Evolutionary conservation across 257 asterid species (phyloP).

Genomic region (Plantago ovata): DNA sequence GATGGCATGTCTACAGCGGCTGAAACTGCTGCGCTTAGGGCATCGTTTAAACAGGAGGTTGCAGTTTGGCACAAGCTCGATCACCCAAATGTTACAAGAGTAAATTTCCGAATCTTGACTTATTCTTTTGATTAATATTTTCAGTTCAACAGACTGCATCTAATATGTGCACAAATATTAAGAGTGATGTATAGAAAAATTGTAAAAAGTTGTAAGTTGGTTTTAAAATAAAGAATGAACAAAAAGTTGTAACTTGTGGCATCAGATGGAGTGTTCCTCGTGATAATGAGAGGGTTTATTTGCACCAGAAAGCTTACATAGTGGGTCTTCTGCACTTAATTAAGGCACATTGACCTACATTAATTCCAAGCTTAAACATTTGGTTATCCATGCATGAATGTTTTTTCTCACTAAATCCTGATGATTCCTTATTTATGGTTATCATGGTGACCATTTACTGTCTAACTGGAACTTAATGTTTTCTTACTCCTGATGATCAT

Average conservation of each 20-base stretch:
- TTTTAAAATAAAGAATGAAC: too few species aligned
- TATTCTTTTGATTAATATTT: not conserved
- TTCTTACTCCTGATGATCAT: conserved; percentile 1
- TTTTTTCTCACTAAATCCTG: too few species aligned
- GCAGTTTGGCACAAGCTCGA: conserved; percentile 89
- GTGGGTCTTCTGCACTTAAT: too few species aligned
- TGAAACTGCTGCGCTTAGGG: conserved; percentile 71
- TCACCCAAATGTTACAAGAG: conserved; percentile 67
- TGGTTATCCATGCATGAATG: too few species aligned
- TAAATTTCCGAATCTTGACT: conserved; percentile 17
- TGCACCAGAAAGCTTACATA: too few species aligned
- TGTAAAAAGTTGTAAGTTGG: too few species aligned
- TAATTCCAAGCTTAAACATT: too few species aligned
- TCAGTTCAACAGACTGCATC: not conserved
- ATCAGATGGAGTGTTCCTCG: too few species aligned
- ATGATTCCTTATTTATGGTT: too few species aligned
- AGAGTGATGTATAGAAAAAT: not conserved
- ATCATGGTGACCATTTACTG: not conserved
- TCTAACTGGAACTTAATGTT: not conserved
- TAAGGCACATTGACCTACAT: too few species aligned
- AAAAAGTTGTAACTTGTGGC: too few species aligned
- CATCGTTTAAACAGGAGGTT: conserved; percentile 75
- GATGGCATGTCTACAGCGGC: conserved; percentile 77
- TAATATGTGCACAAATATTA: not conserved
- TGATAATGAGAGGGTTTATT: too few species aligned